A percentile compares a stretch with the other conserved stretches of the same genome.
Conservation (phyloP, 805 yeast genomes). For the Candida schatavii region DNA sequence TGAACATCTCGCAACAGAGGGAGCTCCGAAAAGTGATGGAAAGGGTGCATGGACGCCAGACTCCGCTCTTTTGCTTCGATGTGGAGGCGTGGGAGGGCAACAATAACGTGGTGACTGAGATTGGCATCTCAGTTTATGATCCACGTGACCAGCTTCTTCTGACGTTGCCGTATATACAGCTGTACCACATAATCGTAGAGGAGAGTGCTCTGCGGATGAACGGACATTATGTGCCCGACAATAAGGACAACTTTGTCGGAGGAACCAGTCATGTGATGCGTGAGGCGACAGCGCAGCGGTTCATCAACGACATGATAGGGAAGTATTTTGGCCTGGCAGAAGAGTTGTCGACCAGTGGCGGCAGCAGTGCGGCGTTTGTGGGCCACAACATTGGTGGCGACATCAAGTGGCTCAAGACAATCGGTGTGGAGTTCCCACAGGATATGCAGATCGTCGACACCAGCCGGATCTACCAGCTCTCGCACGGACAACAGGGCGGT, state of each 20-base stretch:
- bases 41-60: conserved; percentile 18
- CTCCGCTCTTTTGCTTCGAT: conserved; percentile 48
- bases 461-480: conserved; percentile 36
- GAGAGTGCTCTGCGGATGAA: conserved; percentile 43
- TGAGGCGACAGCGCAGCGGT: conserved; percentile 29
- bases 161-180: conserved; percentile 39
- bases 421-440: conserved; percentile 48
- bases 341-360: background rate
- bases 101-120: conserved; percentile 48
- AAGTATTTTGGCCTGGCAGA: conserved; percentile 31
- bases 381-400: conserved; percentile 63
- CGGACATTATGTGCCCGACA: conserved; percentile 53
- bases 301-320: conserved; percentile 43
- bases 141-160: conserved; percentile 43
- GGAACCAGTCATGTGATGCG: conserved; percentile 48
- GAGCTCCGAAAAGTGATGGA: conserved; percentile 16
- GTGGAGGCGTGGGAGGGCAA: conserved; percentile 56
- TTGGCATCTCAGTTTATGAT: conserved; percentile 57
- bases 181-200: conserved; percentile 42
- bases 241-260: conserved; percentile 47
- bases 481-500: conserved; percentile 41
- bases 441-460: conserved; percentile 44
- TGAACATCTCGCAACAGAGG: conserved; percentile 5
- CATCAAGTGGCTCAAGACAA: conserved; percentile 43
- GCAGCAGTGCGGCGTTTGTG: conserved; percentile 48